Base-by-base conservation (phyloP, 2,329 filamentous ascomycete genomes). In the Trichoderma sp. region DNA sequence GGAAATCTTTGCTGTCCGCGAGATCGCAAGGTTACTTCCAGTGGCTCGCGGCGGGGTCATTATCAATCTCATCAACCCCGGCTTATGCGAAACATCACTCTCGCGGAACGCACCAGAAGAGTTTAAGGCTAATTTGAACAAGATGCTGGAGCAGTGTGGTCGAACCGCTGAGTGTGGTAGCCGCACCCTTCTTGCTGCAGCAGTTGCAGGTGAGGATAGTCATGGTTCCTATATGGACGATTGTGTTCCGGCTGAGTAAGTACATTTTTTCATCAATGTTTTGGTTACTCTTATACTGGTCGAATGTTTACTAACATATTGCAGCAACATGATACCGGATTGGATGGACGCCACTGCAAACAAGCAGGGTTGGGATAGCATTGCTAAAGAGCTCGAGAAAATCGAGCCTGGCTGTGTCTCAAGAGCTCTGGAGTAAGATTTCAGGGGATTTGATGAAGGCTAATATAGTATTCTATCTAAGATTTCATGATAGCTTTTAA, bases 61-160 rank as follows among this genome's bases (percentile, higher is more conserved):
- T 58, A 60, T 81, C 26, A 80, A 81, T 73, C 24, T 74, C 1
- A 26, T 79, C 15, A 76, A 76, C 57, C 80, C 80, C 0, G 80
- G 80, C 0, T 71, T 81, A 7, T 78, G 76, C 72, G 75, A 74
- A 28, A 77, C 77, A 0, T 69, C 32, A 71, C 72, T 28, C 71
- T 75, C 24, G 18, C 67, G 11, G 57, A 73, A 39, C 28, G 60
- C 15, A 36, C 61, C 61, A 32, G 32, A 47, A 30, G 36, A 28
- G 3, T 51, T 64, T 6, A 47, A 64, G 15, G 26, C 36, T 24
- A 7, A 11, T 14, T 4, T 64, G 21, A 51, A 64, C 6, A 39
- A 51, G 9, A 30, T 64, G 36, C 14, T 24, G 61, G 36, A 15
- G 26, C 24, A 64, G 39, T 21, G 24, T 14, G 77, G 74, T 1